Evolutionary conservation across 495 filamentous ascomycete genomes (phyloP).

Genomic region (Lasiosphaeris hirsuta): DNA sequence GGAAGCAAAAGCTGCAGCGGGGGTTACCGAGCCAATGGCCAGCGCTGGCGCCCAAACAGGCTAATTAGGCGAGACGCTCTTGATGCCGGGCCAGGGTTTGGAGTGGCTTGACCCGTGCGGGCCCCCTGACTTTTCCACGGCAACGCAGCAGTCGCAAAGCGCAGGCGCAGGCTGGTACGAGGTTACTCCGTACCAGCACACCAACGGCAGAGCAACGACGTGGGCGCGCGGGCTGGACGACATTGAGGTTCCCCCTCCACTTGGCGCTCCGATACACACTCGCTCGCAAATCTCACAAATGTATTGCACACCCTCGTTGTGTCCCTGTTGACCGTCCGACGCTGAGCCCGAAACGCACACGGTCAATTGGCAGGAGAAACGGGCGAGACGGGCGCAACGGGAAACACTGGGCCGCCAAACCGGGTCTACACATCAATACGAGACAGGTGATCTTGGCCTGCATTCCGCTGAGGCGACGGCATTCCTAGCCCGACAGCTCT

Average conservation of each 20-base stretch:
- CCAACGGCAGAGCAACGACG: conserved; percentile 29
- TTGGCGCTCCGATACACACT: conserved; percentile 8
- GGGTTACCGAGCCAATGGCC: conserved; percentile 20
- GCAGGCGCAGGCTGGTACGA: too few species aligned
- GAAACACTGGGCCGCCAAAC: background rate
- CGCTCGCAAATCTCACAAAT: too few species aligned
- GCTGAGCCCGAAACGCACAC: too few species aligned
- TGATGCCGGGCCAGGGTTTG: conserved; percentile 5
- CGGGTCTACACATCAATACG: conserved; percentile 2
- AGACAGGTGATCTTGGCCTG: conserved; percentile 8
- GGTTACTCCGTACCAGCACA: too few species aligned
- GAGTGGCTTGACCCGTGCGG: conserved; percentile 1
- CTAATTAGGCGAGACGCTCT: conserved; percentile 30
- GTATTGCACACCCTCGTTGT: too few species aligned
- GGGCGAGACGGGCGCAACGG: too few species aligned
- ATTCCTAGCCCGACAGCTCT: background rate
- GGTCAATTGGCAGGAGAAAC: too few species aligned
- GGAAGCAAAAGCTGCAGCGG: background rate
- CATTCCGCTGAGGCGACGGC: conserved; percentile 1
- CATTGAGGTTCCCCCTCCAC: too few species aligned
- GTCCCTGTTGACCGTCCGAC: too few species aligned
- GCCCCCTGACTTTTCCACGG: conserved; percentile 27
- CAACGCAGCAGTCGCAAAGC: conserved; percentile 15
- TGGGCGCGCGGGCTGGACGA: conserved; percentile 12
- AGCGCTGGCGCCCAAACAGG: conserved; percentile 18